phyloP scores from a whole-genome alignment of 352 stramenopile genomes.

The Phytophthora citrophthora region DNA sequence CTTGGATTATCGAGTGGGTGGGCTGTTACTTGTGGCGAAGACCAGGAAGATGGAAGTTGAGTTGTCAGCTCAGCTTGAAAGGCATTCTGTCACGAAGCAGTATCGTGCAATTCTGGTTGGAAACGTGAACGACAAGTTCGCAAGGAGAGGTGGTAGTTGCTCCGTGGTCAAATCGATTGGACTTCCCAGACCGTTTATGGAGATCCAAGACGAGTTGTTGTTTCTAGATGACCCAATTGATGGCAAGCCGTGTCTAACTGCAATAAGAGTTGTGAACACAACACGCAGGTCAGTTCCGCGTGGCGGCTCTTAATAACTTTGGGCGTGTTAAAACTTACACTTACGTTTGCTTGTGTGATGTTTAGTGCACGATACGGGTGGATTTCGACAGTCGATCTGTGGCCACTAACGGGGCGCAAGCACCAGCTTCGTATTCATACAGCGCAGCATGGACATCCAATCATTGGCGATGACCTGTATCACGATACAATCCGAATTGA shows the following conservation, averaged over 20 bases:
- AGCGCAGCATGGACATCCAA: conserved; percentile 59
- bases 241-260: conserved; percentile 36
- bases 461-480: conserved; percentile 74
- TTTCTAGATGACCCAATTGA: conserved; percentile 36
- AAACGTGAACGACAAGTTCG: conserved; percentile 8
- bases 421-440: conserved; percentile 78
- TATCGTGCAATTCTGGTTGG: conserved; percentile 67
- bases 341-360: neutral
- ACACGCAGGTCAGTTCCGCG: conserved; percentile 36
- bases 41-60: conserved; percentile 49
- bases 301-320: conserved; percentile 1
- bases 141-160: neutral
- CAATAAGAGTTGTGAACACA: conserved; percentile 38
- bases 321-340: neutral
- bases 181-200: conserved; percentile 22
- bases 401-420: conserved; percentile 69
- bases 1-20: conserved; percentile 66
- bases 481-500: conserved; percentile 24
- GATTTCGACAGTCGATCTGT: conserved; percentile 72
- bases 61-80: conserved; percentile 55
- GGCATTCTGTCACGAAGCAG: conserved; percentile 50
- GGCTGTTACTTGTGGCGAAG: conserved; percentile 68
- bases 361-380: conserved; percentile 54
- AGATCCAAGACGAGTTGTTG: conserved; percentile 27
- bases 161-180: conserved; percentile 1